These are phyloP conservation scores for Metarhizium brunneum DNA, from an alignment of 2,329 filamentous ascomycete species.

Conservation along the genomic window DNA sequence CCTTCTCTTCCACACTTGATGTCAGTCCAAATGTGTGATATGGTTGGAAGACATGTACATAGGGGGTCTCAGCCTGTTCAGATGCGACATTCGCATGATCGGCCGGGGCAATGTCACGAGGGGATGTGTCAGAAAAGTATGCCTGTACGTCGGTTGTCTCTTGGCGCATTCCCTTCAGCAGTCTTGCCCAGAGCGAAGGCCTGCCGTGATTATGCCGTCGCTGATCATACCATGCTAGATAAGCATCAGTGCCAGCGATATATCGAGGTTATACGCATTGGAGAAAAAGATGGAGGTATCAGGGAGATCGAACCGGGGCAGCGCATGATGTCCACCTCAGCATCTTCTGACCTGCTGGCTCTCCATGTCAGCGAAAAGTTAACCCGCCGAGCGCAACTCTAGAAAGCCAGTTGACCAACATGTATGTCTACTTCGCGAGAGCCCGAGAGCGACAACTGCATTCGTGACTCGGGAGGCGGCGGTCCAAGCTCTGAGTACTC, in stretches of 20 bases:
- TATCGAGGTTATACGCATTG: background rate
- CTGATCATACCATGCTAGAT: background rate
- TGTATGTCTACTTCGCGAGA: too few species aligned
- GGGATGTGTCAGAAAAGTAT: background rate
- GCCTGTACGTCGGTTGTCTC: background rate
- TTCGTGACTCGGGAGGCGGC: too few species aligned
- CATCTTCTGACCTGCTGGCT: too few species aligned
- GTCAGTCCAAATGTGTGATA: background rate
- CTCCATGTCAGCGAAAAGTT: too few species aligned
- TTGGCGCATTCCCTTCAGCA: constrained; percentile 1
- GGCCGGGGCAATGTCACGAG: background rate
- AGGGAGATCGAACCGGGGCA: background rate
- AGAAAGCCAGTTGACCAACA: too few species aligned
- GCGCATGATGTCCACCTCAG: background rate
- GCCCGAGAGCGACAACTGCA: too few species aligned
- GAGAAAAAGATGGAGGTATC: background rate
- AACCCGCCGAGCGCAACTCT: too few species aligned
- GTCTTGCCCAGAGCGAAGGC: background rate
- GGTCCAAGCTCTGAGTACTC: too few species aligned
- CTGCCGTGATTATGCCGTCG: background rate
- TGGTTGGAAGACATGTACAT: background rate
- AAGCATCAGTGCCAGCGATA: background rate
- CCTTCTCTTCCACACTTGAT: too few species aligned
- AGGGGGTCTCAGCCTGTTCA: background rate
- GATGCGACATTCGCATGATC: background rate